phyloP scores from a whole-genome alignment of 768 basidiomycete species.

The Serendipita sp. region DNA sequence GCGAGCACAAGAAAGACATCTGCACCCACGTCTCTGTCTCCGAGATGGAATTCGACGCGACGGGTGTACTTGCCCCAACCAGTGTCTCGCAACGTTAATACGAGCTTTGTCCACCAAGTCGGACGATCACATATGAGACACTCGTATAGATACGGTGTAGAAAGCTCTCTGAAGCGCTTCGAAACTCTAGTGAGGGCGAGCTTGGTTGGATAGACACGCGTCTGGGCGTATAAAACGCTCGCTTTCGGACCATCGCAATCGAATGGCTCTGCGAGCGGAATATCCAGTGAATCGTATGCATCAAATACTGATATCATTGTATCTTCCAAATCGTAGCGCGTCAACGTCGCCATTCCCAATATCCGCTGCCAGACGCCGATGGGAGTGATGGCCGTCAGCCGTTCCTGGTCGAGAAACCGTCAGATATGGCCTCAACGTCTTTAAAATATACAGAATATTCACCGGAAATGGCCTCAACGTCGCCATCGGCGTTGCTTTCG shows the following conservation, averaged over 20 bases:
- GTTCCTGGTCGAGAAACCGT: neutral
- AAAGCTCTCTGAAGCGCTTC: neutral
- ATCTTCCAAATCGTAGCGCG: neutral
- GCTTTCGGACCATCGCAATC: slow-evolving; percentile 6
- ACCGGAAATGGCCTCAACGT: neutral
- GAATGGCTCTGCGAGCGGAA: neutral
- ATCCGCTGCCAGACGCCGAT: neutral
- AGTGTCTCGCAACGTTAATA: neutral
- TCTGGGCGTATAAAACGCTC: slow-evolving; percentile 4
- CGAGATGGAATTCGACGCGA: slow-evolving; percentile 3
- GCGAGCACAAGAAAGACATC: slow-evolving; percentile 3
- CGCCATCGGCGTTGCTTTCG: slow-evolving; percentile 1
- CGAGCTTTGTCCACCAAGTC: slow-evolving; percentile 2
- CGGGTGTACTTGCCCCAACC: slow-evolving; percentile 5
- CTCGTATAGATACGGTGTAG: slow-evolving; percentile 1
- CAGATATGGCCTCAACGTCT: neutral
- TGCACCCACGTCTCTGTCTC: slow-evolving; percentile 3
- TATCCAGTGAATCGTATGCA: neutral
- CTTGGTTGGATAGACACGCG: slow-evolving; percentile 1
- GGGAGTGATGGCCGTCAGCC: slow-evolving; percentile 1
- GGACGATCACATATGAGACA: slow-evolving; percentile 4
- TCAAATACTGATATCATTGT: slow-evolving; percentile 3
- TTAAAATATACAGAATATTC: neutral
- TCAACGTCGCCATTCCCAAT: neutral
- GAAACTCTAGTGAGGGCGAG: neutral